Conservation (phyloP, 805 yeast genomes). For the Schwanniomyces yamadae region DNA sequence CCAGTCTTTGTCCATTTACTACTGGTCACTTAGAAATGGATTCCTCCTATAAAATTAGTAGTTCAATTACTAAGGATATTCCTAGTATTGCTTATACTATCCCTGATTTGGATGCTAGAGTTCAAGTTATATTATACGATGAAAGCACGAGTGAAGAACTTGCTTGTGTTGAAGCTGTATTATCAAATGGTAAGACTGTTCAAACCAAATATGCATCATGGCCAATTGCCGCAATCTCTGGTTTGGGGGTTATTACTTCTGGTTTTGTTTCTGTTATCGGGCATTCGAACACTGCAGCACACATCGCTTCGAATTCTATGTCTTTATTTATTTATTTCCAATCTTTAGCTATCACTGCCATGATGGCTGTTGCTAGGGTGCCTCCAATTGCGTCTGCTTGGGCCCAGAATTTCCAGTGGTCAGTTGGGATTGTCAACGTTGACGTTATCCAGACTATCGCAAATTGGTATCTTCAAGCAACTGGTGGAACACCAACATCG, state of each 20-base stretch:
- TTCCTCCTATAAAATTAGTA: constrained; percentile 46
- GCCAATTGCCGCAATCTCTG: constrained; percentile 93
- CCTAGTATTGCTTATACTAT: constrained; percentile 86
- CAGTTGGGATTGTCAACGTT: constrained; percentile 83
- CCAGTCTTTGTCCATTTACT: constrained; percentile 73
- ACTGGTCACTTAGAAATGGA: constrained; percentile 82
- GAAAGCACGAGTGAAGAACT: constrained; percentile 48
- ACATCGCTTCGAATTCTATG: constrained; percentile 93
- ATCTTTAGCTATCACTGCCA: constrained; percentile 83
- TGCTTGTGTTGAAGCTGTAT: constrained; percentile 90
- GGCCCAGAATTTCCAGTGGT: constrained; percentile 97
- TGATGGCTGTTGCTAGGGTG: constrained; percentile 90
- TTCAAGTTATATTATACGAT: constrained; percentile 65
- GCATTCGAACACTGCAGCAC: constrained; percentile 90
- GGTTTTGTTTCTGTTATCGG: constrained; percentile 86
- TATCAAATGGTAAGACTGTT: constrained; percentile 89
- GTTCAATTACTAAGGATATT: constrained; percentile 46
- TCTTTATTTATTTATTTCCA: constrained; percentile 94
- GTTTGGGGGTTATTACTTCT: constrained; percentile 82
- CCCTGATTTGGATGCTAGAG: constrained; percentile 94
- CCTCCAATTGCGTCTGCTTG: constrained; percentile 98
- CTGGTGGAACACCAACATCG: constrained; percentile 86
- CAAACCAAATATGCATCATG: constrained; percentile 90
- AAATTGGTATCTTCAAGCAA: constrained; percentile 92
- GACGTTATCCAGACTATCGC: constrained; percentile 79